Percentiles rank a stretch among this genome's conserved stretches.
Evolutionary conservation across 1,284 basidiomycete species (phyloP).

Genomic region (Tilletia horrida): DNA sequence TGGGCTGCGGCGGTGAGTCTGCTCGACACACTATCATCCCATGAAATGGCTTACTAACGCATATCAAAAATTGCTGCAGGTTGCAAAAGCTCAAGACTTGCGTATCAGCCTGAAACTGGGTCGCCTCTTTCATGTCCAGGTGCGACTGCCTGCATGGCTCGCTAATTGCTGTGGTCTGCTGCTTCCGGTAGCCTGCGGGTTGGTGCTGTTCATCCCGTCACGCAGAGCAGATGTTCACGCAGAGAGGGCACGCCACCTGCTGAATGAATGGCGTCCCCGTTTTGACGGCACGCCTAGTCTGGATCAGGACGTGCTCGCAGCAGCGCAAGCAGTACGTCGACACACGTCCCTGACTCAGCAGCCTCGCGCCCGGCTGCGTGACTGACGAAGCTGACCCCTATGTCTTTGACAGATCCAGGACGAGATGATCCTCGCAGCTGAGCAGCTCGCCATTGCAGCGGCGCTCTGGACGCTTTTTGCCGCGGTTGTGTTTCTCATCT

Average conservation of each 20-base stretch:
- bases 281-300: not conserved
- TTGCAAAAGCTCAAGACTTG: not conserved
- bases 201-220: not conserved
- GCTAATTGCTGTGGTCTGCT: not conserved
- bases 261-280: not conserved
- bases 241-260: not conserved
- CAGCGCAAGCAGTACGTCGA: not conserved
- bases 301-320: not conserved
- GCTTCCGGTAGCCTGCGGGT: not conserved
- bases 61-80: too few relatives aligned
- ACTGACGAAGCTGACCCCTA: not conserved
- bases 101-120: not conserved
- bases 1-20: conserved; percentile 13
- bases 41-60: too few relatives aligned
- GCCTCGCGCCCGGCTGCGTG: not conserved
- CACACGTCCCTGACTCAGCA: not conserved
- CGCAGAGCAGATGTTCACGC: not conserved
- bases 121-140: not conserved
- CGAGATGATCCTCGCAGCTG: not conserved
- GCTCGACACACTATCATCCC: too few relatives aligned
- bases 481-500: not conserved
- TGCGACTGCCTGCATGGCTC: not conserved
- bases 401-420: not conserved
- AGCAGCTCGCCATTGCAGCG: not conserved
- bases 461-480: not conserved